phyloP scores from a whole-genome alignment of 805 yeast species.

The Ogataea corticis region DNA sequence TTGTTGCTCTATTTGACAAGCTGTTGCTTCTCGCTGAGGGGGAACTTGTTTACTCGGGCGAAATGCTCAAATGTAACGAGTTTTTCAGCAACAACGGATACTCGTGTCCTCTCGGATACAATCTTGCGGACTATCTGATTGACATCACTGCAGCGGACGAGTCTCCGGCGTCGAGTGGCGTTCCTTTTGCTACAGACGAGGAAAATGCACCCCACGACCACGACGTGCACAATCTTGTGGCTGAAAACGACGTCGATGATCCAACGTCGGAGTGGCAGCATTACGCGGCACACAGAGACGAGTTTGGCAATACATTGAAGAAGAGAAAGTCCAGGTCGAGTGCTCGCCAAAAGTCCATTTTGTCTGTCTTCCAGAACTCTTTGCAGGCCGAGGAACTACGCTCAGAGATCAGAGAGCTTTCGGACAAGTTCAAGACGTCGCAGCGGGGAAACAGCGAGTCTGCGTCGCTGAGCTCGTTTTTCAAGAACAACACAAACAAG shows the following conservation, averaged over 20 bases:
- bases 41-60: constrained; percentile 83
- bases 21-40: constrained; percentile 82
- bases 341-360: constrained; percentile 10
- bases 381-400: constrained; percentile 41
- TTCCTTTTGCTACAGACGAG: constrained; percentile 10
- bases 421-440: constrained; percentile 17
- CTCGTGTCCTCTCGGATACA: constrained; percentile 84
- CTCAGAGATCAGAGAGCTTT: constrained; percentile 36
- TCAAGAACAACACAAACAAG: constrained; percentile 33
- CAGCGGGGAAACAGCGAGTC: constrained; percentile 13
- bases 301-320: constrained; percentile 40
- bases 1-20: constrained; percentile 87
- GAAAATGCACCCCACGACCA: constrained; percentile 24
- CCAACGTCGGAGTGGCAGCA: constrained; percentile 85
- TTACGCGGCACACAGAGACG: constrained; percentile 78
- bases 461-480: constrained; percentile 26
- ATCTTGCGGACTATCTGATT: constrained; percentile 89
- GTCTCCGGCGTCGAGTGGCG: background rate
- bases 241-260: constrained; percentile 40
- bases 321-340: constrained; percentile 3
- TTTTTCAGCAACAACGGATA: constrained; percentile 77
- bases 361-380: constrained; percentile 33
- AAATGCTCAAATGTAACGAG: constrained; percentile 69
- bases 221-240: constrained; percentile 33
- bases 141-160: constrained; percentile 71